Evolutionary conservation across 805 yeast genomes (phyloP).

Genomic region (Saccharomycopsis sp.): DNA sequence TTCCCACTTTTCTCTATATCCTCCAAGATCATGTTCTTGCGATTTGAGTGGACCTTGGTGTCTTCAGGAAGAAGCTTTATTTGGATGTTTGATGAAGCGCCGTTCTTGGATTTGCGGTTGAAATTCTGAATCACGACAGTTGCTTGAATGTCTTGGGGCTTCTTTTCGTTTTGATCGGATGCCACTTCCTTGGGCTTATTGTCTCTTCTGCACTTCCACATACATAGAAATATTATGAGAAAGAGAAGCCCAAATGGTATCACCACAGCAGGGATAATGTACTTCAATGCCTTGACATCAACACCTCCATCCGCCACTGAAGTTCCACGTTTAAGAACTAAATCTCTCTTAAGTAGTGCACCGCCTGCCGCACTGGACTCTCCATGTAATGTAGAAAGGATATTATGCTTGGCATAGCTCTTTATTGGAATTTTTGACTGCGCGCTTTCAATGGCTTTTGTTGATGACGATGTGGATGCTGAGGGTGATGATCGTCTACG

Average conservation of each 20-base stretch:
- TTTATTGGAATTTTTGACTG: background rate
- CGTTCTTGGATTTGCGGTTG: background rate
- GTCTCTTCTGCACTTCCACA: conserved; percentile 8
- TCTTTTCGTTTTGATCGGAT: conserved; percentile 7
- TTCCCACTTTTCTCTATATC: conserved; percentile 12
- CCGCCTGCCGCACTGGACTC: background rate
- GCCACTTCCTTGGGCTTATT: conserved; percentile 3
- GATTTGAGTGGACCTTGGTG: background rate
- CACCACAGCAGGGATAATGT: conserved; percentile 19
- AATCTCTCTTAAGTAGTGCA: background rate
- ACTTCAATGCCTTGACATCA: conserved; percentile 14
- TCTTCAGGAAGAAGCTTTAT: conserved; percentile 11
- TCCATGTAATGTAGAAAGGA: background rate
- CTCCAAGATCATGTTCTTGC: conserved; percentile 18
- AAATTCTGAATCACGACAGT: conserved; percentile 1
- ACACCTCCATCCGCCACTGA: conserved; percentile 18
- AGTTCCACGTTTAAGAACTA: background rate
- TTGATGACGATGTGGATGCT: background rate
- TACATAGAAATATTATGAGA: conserved; percentile 7
- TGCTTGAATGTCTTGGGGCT: conserved; percentile 5
- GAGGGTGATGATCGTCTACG: background rate
- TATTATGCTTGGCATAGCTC: background rate
- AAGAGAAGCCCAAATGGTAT: conserved; percentile 17
- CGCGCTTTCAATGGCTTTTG: background rate
- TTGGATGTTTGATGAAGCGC: conserved; percentile 10